Evolutionary conservation across 768 basidiomycete species (phyloP).

Genomic region (Kwoniella pini): DNA sequence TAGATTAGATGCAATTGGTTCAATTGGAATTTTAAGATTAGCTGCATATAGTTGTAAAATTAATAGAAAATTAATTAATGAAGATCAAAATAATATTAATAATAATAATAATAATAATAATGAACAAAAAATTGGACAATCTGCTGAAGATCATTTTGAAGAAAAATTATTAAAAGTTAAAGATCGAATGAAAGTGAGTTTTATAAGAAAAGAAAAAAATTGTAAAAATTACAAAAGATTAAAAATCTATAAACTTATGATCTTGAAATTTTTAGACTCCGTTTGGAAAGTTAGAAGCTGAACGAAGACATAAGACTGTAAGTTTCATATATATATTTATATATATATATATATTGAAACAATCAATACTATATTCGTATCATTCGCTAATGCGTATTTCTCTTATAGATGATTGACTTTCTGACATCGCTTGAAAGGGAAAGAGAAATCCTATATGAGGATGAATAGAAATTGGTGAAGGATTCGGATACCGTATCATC

Average conservation of each 20-base stretch:
- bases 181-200: slow-evolving; percentile 66
- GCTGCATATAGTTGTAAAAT: slow-evolving; percentile 59
- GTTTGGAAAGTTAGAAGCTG: slow-evolving; percentile 67
- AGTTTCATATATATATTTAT: slow-evolving; percentile 25
- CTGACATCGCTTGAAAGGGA: slow-evolving; percentile 59
- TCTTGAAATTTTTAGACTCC: slow-evolving; percentile 58
- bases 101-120: background rate
- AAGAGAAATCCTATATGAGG: slow-evolving; percentile 12
- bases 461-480: background rate
- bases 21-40: slow-evolving; percentile 73
- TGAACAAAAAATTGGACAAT: slow-evolving; percentile 52
- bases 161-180: slow-evolving; percentile 79
- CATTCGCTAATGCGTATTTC: no score
- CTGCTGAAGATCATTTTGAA: slow-evolving; percentile 78
- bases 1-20: slow-evolving; percentile 75
- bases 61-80: slow-evolving; percentile 57
- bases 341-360: background rate
- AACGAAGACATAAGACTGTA: slow-evolving; percentile 72
- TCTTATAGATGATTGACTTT: slow-evolving; percentile 65
- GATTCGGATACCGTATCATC: no score
- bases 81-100: no score
- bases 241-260: no score
- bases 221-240: no score
- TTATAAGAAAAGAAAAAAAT: no score
- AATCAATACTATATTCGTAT: no score